Evolutionary conservation across 192 early-diverging fungal species (phyloP).

Genomic region (Linnemannia exigua): DNA sequence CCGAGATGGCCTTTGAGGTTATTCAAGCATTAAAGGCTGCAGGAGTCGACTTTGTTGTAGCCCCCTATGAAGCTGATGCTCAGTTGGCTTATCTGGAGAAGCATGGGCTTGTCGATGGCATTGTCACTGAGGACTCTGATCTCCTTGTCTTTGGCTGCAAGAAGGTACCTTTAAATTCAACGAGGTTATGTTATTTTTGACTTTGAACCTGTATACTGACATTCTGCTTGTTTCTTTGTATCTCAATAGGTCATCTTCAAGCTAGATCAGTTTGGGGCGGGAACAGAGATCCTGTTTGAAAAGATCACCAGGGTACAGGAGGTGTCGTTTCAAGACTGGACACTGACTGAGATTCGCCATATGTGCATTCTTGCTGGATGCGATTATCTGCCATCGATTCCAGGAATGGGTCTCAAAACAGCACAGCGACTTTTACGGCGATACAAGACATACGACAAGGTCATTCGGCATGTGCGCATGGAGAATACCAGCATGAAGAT

Average conservation of each 20-base stretch:
- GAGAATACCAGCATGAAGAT: conserved; percentile 53
- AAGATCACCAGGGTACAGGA: conserved; percentile 65
- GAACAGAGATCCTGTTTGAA: conserved; percentile 71
- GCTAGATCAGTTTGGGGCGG: conserved; percentile 80
- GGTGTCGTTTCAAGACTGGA: conserved; percentile 72
- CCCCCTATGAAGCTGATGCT: conserved; percentile 98
- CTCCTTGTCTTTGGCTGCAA: conserved; percentile 92
- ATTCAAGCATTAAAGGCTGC: conserved; percentile 78
- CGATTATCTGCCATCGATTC: conserved; percentile 90
- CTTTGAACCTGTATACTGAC: not conserved
- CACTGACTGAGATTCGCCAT: conserved; percentile 74
- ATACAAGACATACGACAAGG: conserved; percentile 60
- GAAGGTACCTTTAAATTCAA: conserved; percentile 52
- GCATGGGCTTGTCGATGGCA: conserved; percentile 75
- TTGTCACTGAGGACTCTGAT: conserved; percentile 97
- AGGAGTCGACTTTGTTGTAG: conserved; percentile 85
- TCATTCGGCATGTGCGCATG: conserved; percentile 33
- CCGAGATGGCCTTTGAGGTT: conserved; percentile 82
- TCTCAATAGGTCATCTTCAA: conserved; percentile 80
- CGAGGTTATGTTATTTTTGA: not conserved
- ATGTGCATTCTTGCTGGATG: conserved; percentile 99
- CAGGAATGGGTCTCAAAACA: conserved; percentile 89
- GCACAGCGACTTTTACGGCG: conserved; percentile 71
- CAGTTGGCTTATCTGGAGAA: conserved; percentile 90
- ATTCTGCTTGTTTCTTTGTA: not conserved